Conservation (phyloP, 805 yeast species). For the Wickerhamomyces xylosicus region DNA sequence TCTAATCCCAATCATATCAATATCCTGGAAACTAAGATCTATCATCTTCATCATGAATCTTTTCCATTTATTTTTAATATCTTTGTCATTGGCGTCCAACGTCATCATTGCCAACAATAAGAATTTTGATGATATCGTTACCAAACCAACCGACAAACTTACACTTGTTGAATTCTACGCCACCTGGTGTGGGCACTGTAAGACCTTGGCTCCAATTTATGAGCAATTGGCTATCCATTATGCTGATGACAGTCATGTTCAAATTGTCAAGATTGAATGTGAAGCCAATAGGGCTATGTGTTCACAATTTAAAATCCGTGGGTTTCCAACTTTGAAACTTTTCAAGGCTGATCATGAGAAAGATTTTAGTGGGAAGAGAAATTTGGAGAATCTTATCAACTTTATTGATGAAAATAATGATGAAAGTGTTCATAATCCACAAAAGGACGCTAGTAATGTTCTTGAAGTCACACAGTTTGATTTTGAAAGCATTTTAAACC, state of each 20-base stretch:
- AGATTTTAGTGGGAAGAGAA: slow-evolving; percentile 58
- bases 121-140: slow-evolving; percentile 44
- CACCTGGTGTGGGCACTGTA: slow-evolving; percentile 96
- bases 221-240: slow-evolving; percentile 73
- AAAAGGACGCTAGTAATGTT: slow-evolving; percentile 7
- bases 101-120: slow-evolving; percentile 5
- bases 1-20: too few relatives aligned
- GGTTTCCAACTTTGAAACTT: slow-evolving; percentile 86
- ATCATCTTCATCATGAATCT: not conserved
- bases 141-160: slow-evolving; percentile 49
- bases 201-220: slow-evolving; percentile 77
- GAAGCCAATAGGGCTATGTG: slow-evolving; percentile 76
- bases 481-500: slow-evolving; percentile 26
- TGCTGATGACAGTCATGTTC: slow-evolving; percentile 42
- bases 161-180: slow-evolving; percentile 86
- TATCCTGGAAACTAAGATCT: too few relatives aligned
- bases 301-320: slow-evolving; percentile 56
- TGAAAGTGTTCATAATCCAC: slow-evolving; percentile 17
- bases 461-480: slow-evolving; percentile 19
- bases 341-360: slow-evolving; percentile 61
- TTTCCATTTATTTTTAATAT: too few relatives aligned
- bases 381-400: slow-evolving; percentile 52
- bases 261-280: slow-evolving; percentile 83
- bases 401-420: slow-evolving; percentile 45
- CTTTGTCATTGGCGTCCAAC: not conserved